Evolutionary conservation across 164 flowering plant genomes (phyloP).

Genomic region (Chloranthus sessilifolius): DNA sequence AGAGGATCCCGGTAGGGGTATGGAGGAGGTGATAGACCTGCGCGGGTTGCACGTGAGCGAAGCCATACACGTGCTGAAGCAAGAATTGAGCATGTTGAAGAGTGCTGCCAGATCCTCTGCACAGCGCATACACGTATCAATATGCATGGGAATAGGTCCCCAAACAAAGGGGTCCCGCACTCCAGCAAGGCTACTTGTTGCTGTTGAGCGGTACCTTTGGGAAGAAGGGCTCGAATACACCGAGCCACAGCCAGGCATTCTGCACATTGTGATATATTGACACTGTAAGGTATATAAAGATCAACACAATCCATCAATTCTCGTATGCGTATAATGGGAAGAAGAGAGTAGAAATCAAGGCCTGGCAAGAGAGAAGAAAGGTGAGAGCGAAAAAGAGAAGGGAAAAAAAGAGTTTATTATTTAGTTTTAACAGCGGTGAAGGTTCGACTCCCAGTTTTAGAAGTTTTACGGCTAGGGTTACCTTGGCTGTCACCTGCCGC

Average conservation of each 20-base stretch:
- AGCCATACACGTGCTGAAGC: constrained; percentile 80
- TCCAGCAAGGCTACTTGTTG: constrained; percentile 83
- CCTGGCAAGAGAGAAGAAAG: constrained; percentile 6
- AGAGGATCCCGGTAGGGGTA: constrained; percentile 52
- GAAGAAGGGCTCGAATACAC: constrained; percentile 84
- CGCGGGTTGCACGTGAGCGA: constrained; percentile 91
- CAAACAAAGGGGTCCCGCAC: constrained; percentile 92
- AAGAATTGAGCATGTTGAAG: constrained; percentile 59
- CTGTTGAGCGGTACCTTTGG: constrained; percentile 81
- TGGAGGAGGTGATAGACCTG: constrained; percentile 82
- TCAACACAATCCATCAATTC: constrained; percentile 32
- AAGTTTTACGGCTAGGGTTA: too few relatives aligned
- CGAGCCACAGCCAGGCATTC: constrained; percentile 93
- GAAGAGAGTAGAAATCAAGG: constrained; percentile 11
- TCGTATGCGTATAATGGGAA: constrained; percentile 52
- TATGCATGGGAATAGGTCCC: constrained; percentile 94
- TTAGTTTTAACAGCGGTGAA: too few relatives aligned
- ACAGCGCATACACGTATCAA: constrained; percentile 69
- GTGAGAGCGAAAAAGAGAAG: constrained; percentile 10
- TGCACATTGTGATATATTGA: constrained; percentile 85
- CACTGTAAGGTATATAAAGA: constrained; percentile 29
- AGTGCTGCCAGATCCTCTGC: constrained; percentile 64
- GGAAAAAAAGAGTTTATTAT: not conserved
- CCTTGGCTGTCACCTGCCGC: too few relatives aligned
- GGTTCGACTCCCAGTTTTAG: too few relatives aligned